Evolutionary conservation across 257 asterid genomes (phyloP).

Genomic region (Ballota nigra): DNA sequence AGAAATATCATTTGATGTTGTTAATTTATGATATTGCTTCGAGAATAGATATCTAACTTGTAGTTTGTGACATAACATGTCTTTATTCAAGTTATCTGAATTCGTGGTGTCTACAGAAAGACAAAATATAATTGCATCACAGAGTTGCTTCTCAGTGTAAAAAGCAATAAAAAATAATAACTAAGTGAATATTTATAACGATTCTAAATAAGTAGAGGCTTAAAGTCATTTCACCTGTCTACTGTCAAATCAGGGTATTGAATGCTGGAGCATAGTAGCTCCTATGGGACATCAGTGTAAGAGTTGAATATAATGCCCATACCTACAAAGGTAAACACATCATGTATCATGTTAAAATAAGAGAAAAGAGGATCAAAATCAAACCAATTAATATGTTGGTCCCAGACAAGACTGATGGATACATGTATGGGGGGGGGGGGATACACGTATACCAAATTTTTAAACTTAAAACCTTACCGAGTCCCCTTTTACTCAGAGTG

Average conservation of each 20-base stretch:
- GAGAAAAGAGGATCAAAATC: background rate
- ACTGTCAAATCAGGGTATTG: conserved; percentile 67
- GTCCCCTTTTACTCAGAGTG: too few relatives aligned
- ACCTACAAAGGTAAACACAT: conserved; percentile 43
- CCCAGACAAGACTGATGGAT: too few relatives aligned
- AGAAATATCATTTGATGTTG: background rate
- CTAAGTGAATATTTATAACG: conserved; percentile 6
- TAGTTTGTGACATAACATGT: conserved; percentile 37
- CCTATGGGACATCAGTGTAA: conserved; percentile 49
- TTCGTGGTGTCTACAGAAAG: conserved; percentile 38
- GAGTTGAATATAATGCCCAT: conserved; percentile 64
- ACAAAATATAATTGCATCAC: conserved; percentile 72
- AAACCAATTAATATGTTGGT: too few relatives aligned
- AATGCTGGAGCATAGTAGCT: conserved; percentile 49
- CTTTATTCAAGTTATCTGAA: conserved; percentile 34
- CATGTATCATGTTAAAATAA: conserved; percentile 14
- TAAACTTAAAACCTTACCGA: too few relatives aligned
- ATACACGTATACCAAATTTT: too few relatives aligned
- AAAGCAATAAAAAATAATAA: conserved; percentile 23
- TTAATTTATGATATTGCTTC: background rate
- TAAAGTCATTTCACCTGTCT: conserved; percentile 50
- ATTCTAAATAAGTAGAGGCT: background rate
- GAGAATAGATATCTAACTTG: conserved; percentile 20
- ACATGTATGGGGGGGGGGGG: too few relatives aligned
- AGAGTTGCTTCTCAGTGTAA: conserved; percentile 73